Base-by-base conservation (phyloP, 305 asterid species). In the Ajuga reptans region DNA sequence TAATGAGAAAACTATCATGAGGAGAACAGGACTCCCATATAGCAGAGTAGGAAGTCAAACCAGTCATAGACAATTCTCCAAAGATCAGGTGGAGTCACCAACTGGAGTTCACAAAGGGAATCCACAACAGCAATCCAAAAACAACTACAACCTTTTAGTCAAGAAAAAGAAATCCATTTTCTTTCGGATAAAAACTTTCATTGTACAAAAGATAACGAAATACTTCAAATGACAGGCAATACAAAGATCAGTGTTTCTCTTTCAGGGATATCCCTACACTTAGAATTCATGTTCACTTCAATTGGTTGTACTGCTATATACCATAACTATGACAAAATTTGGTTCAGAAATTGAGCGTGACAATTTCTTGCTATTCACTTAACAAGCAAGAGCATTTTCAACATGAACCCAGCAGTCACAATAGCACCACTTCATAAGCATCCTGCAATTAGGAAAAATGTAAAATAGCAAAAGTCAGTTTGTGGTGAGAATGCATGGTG, bases 161-260 rank as follows among this genome's bases (percentile, higher is more conserved):
- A 72, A 71, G 69, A 76, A 62, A 72, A 76, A 50, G 68, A 77
- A 51, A 75, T 53, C 81, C 57, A 54, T 77, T 53, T 77, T 60
- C 24, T 57, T 77, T 68, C 27, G 76, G 72, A 73, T 84, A 31
- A 82, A 52, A 50, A 73, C 60, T 18, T 82, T 60, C 72, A 63
- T 81, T 62, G 79, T 74, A 51, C 17, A 59, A 66, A 82, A 77
- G 37, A 43, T 79, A 31, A 29, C 66, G 9, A 82, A 70, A 34
- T 77, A 77, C 59, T 73, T 77, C 53, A 74, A 72, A 59, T 81
- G 74, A 81, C 57, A 54, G 43, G 56, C 64, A 42, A 37, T 36
- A 64, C 58, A 59, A 47, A 68, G 58, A 53, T 58, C 39, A 9
- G 27, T 39, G 33, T 11, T 66, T 46, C 68, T 62, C 68, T 68